These are phyloP conservation scores for Fusarium beomiforme DNA, from an alignment of 2,329 filamentous ascomycete species.

Conservation along the genomic window DNA sequence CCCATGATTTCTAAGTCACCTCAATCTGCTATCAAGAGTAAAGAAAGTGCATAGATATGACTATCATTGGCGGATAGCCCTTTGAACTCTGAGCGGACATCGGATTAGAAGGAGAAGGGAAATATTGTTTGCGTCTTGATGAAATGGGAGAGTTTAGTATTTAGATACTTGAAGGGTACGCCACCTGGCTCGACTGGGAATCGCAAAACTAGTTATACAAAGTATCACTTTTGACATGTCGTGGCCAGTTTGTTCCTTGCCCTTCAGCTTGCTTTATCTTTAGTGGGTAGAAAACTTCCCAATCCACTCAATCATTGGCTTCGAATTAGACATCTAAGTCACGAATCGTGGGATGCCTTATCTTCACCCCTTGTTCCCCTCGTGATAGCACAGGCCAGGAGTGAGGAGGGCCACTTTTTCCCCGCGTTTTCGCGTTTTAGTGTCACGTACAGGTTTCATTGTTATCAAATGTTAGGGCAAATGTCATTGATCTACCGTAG, in stretches of 20 bases:
- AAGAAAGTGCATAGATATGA: too few species aligned
- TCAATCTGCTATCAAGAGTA: neutral
- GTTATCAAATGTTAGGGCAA: rapidly evolving
- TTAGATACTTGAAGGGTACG: rapidly evolving
- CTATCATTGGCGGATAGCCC: neutral
- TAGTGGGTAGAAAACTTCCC: neutral
- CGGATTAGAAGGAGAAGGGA: neutral
- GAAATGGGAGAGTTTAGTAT: rapidly evolving
- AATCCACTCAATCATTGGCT: neutral
- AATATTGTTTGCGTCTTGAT: too few species aligned
- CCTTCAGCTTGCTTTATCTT: neutral
- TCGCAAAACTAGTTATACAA: neutral
- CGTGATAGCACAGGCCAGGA: neutral
- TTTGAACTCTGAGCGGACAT: too few species aligned
- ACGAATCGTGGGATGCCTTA: neutral
- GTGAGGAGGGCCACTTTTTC: neutral
- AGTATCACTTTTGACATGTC: neutral
- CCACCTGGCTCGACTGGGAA: neutral
- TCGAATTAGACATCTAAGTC: neutral
- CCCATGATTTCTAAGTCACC: neutral
- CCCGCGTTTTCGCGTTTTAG: neutral
- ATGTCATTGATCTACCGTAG: neutral
- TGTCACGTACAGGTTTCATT: neutral
- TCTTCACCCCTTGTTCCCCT: neutral
- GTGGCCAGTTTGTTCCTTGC: too few species aligned